phyloP scores from a whole-genome alignment of 1,139 yeast genomes.

The Saccharomyces hybrid region DNA sequence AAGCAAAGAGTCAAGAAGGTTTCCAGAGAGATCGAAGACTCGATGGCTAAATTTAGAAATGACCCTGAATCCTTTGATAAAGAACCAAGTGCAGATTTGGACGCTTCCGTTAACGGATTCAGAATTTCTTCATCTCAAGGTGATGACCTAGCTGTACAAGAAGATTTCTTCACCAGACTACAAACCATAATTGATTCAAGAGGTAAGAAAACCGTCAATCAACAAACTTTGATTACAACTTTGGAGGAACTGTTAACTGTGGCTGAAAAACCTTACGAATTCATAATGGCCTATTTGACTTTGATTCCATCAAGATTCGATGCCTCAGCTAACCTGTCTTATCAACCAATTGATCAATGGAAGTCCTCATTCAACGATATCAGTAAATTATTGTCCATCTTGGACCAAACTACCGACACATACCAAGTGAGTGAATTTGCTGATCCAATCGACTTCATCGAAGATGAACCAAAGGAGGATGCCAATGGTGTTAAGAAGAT shows the following conservation, averaged over 20 bases:
- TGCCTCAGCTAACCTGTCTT: slow-evolving; percentile 55
- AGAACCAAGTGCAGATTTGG: slow-evolving; percentile 33
- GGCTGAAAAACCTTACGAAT: slow-evolving; percentile 60
- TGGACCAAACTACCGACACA: slow-evolving; percentile 51
- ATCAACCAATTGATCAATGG: slow-evolving; percentile 83
- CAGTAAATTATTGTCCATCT: slow-evolving; percentile 51
- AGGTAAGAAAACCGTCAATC: slow-evolving; percentile 92
- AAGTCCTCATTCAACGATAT: slow-evolving; percentile 59
- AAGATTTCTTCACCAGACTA: slow-evolving; percentile 60
- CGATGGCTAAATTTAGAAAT: slow-evolving; percentile 53
- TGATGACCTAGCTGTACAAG: slow-evolving; percentile 30
- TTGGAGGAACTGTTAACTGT: slow-evolving; percentile 57
- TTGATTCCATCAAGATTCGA: slow-evolving; percentile 87
- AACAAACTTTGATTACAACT: slow-evolving; percentile 63
- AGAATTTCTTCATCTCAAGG: slow-evolving; percentile 35
- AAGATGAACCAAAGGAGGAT: slow-evolving; percentile 64
- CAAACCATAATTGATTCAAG: slow-evolving; percentile 76
- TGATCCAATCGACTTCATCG: slow-evolving; percentile 68
- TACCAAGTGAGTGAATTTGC: slow-evolving; percentile 79
- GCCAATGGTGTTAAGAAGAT: slow-evolving; percentile 62
- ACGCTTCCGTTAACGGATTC: slow-evolving; percentile 30
- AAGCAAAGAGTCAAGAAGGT: slow-evolving; percentile 86
- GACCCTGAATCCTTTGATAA: slow-evolving; percentile 68
- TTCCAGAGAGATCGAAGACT: slow-evolving; percentile 52
- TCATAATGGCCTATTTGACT: slow-evolving; percentile 69